Evolutionary conservation across 352 stramenopile genomes (phyloP), one percentile per base, ranked within the genome.

Genomic region (Phytophthora pisi): DNA sequence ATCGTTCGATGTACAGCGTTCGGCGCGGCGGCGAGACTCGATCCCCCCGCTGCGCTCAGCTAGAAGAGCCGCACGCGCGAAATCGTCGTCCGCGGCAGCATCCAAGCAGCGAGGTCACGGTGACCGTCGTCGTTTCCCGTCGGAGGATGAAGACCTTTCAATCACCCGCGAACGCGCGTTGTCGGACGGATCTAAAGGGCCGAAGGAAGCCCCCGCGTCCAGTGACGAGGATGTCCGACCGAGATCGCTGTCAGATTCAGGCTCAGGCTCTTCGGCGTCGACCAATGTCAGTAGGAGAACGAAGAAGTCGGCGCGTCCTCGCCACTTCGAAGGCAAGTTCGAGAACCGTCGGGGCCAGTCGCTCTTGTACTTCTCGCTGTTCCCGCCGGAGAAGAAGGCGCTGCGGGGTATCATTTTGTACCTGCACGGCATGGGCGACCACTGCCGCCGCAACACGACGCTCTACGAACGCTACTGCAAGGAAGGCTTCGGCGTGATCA

Each of bases 401-500:
- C 64, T 89, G 56, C 71, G 80, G 18, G 82, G 78, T 49, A 68
- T 91, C 62, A 64, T 89, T 11, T 38, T 91, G 11, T 81, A 84
- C 38, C 60, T 91, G 40, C 80, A 91, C 58, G 82, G 82, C 38
- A 81, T 91, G 63, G 80, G 79, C 10, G 82, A 91, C 56, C 82
- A 91, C 61, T 78, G 74, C 26, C 75, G 79, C 36, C 74, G 82
- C 8, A 89, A 81, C 62, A 78, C 67, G 5, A 61, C 70, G 45
- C 58, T 89, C 2, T 88, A 82, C 51, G 76, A 89, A 67, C 66
- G 68, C 7, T 68, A 85, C 50, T 81, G 79, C 51, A 34, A 65
- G 9, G 68, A 77, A 52, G 73, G 78, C 45, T 88, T 89, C 31
- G 82, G 70, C 46, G 82, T 90, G 10, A 77, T 88, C 51, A 61